phyloP scores from a whole-genome alignment of 2,329 filamentous ascomycete genomes.

The Fusarium proliferatum region DNA sequence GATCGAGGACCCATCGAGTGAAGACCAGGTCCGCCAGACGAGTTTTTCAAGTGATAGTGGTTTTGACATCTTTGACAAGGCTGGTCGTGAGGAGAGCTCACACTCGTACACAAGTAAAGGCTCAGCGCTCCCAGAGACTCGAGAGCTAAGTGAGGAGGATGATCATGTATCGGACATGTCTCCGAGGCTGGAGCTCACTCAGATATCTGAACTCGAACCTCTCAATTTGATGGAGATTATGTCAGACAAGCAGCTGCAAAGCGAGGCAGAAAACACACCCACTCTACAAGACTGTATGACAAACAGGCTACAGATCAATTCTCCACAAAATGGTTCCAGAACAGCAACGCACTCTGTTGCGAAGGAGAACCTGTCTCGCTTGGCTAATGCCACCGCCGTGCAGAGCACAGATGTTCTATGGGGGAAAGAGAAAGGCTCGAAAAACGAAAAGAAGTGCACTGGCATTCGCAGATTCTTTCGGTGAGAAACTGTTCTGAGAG shows the following conservation, averaged over 20 bases:
- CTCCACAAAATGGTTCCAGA: constrained; percentile 8
- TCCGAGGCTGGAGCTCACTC: constrained; percentile 10
- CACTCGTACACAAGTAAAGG: constrained; percentile 18
- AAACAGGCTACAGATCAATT: constrained; percentile 18
- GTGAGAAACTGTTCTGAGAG: constrained; percentile 33
- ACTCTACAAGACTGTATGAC: constrained; percentile 7
- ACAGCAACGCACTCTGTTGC: background rate
- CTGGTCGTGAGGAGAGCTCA: constrained; percentile 13
- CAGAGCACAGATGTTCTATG: constrained; percentile 50
- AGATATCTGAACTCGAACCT: constrained; percentile 10
- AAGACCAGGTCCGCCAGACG: constrained; percentile 7
- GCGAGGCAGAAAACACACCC: background rate
- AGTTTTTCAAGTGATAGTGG: constrained; percentile 30
- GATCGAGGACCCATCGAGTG: constrained; percentile 4
- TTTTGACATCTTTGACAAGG: constrained; percentile 6
- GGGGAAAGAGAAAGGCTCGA: constrained; percentile 45
- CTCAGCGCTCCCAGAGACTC: constrained; percentile 18
- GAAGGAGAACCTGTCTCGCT: constrained; percentile 27
- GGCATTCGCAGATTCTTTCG: constrained; percentile 60
- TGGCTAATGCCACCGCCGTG: background rate
- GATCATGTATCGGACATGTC: background rate
- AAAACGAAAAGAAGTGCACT: constrained; percentile 43
- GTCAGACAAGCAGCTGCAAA: background rate
- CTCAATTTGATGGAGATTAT: constrained; percentile 9
- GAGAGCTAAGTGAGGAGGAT: constrained; percentile 5